phyloP scores from a whole-genome alignment of 371 early-diverging fungal species.

The Circinella umbellata region DNA sequence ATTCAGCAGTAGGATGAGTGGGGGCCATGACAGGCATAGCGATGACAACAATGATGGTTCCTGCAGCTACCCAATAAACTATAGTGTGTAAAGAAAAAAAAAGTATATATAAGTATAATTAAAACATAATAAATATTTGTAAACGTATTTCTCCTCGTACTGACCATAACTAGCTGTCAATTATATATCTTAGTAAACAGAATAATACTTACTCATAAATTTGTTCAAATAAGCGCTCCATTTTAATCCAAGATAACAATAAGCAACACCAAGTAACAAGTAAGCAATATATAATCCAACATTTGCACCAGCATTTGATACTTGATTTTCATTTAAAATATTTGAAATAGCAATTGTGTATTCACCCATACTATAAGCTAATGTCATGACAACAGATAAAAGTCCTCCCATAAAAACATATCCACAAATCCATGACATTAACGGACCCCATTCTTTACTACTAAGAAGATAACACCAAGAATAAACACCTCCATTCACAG shows the following conservation, averaged over 20 bases:
- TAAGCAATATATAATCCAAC: slow-evolving; percentile 40
- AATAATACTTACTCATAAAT: slow-evolving; percentile 2
- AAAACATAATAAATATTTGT: too few species aligned
- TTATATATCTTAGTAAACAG: too few species aligned
- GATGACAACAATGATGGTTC: slow-evolving; percentile 41
- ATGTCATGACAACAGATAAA: slow-evolving; percentile 32
- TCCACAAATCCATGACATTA: slow-evolving; percentile 50
- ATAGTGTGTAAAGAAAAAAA: slow-evolving; percentile 1
- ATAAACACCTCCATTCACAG: slow-evolving; percentile 43
- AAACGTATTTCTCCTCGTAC: too few species aligned
- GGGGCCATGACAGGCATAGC: slow-evolving; percentile 42
- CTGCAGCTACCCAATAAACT: slow-evolving; percentile 38
- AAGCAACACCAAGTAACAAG: slow-evolving; percentile 25
- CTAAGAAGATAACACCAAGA: slow-evolving; percentile 37
- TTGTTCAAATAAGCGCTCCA: slow-evolving; percentile 37
- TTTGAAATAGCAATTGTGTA: slow-evolving; percentile 30
- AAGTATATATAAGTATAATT: too few species aligned
- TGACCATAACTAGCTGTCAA: too few species aligned
- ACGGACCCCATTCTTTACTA: slow-evolving; percentile 43
- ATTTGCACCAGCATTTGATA: slow-evolving; percentile 34
- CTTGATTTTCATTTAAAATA: slow-evolving; percentile 21
- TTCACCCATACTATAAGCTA: slow-evolving; percentile 37
- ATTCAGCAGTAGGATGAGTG: slow-evolving; percentile 32
- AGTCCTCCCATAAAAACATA: slow-evolving; percentile 37
- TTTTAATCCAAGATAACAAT: slow-evolving; percentile 34